Evolutionary conservation across 1,139 yeast genomes (phyloP), one percentile per base, ranked within the genome.

Genomic region (Yamadazyma diospyri): DNA sequence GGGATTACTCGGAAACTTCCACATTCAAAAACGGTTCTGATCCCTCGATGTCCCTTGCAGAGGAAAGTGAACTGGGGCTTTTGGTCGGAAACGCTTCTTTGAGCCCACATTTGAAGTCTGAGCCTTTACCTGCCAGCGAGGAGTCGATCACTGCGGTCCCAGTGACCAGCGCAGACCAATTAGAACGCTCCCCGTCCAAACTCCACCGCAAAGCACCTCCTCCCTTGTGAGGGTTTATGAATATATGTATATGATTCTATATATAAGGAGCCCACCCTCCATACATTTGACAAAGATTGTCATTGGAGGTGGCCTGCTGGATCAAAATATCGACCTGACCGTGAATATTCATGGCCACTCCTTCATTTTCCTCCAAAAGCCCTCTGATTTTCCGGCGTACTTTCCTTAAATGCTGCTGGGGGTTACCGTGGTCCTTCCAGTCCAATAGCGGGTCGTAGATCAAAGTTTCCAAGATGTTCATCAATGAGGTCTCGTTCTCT

Each of bases 311-410:
- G 0, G 98, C 94, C 41, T 84, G 87, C 47, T 84, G 89, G 30
- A 92, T 84, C 38, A 92, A 70, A 21, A 84, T 80, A 50, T 92
- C 97, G 2, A 88, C 96, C 50, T 92, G 97, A 0, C 97, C 97
- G 36, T 84, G 81, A 3, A 89, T 85, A 59, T 94, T 86, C 65
- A 92, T 76, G 0, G 96, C 87, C 29, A 88, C 65, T 0, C 94
- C 89, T 46, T 86, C 95, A 16, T 81, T 78, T 27, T 83, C 86
- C 41, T 84, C 76, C 22, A 88, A 72, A 23, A 69, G 55, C 4
- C 98, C 98, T 48, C 94, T 69, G 30, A 94, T 76, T 51, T 92
- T 89, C 45, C 86, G 72, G 39, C 94, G 66, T 23, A 89, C 82
- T 9, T 78, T 76, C 14, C 76, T 69, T 49, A 92, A 64, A n/a